Evolutionary conservation across 106 monocot genomes (phyloP).

Genomic region (Apostasia shenzhenica): DNA sequence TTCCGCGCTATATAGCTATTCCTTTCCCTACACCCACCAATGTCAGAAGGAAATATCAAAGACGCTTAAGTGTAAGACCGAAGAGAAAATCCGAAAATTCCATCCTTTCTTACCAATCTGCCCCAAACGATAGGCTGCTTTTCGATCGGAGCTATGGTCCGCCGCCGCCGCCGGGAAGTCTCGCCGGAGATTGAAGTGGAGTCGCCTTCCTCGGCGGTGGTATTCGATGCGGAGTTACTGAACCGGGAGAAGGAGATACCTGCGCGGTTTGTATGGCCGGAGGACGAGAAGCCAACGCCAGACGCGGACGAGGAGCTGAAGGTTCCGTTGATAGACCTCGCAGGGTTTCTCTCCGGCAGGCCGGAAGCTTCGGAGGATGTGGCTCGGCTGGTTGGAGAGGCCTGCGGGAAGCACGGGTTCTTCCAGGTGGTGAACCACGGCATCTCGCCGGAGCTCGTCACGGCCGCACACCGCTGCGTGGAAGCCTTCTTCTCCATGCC

Average conservation of each 20-base stretch:
- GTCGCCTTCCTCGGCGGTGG: neutral
- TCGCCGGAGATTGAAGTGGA: neutral
- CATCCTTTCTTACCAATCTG: too few species aligned
- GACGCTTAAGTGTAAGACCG: too few species aligned
- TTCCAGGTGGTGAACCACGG: conserved; percentile 87
- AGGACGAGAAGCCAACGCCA: conserved; percentile 23
- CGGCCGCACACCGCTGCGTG: conserved; percentile 30
- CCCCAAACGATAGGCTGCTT: too few species aligned
- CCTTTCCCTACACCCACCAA: too few species aligned
- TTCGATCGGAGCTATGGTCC: neutral
- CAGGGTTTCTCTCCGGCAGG: conserved; percentile 11
- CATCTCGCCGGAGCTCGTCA: conserved; percentile 23
- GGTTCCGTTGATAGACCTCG: conserved; percentile 65
- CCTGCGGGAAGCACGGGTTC: conserved; percentile 79
- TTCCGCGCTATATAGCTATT: too few species aligned
- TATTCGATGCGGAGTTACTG: conserved; percentile 33
- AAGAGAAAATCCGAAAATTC: too few species aligned
- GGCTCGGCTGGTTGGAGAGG: conserved; percentile 15
- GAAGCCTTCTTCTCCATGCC: conserved; percentile 57
- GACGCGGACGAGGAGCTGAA: conserved; percentile 29
- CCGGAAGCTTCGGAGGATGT: conserved; percentile 6
- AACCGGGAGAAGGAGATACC: conserved; percentile 37
- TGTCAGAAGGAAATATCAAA: too few species aligned
- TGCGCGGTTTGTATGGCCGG: conserved; percentile 39
- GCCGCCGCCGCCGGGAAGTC: neutral